A percentile compares a stretch with the other conserved stretches of the same genome.
Conservation (phyloP, 441 rosid species). For the Adansonia gregorii region DNA sequence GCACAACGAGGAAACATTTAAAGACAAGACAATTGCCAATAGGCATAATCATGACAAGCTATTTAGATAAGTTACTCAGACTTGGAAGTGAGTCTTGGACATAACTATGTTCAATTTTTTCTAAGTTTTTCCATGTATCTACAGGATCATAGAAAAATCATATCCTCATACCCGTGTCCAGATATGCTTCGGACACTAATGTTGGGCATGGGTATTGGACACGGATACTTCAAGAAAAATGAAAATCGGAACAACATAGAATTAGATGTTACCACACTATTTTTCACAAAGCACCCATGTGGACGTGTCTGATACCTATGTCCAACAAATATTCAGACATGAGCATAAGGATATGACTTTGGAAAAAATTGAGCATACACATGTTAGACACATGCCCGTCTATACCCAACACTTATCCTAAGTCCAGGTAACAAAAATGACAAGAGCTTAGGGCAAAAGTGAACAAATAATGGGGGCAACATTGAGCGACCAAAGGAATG, state of each 20-base stretch:
- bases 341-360: neutral
- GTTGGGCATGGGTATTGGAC: no score
- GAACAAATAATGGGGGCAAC: conserved; percentile 15
- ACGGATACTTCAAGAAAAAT: no score
- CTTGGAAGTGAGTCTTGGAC: no score
- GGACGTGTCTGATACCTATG: neutral
- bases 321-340: neutral
- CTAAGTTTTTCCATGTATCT: no score
- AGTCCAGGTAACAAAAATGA: neutral
- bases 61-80: no score
- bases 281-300: no score
- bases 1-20: conserved; percentile 34
- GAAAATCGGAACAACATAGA: no score
- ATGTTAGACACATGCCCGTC: neutral
- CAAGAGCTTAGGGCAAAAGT: neutral
- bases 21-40: neutral
- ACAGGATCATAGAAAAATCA: no score
- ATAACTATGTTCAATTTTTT: no score
- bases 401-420: neutral
- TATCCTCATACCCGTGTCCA: no score
- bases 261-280: neutral
- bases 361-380: neutral
- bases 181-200: no score
- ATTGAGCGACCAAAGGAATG: neutral
- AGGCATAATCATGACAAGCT: neutral